Percentiles rank a stretch among this genome's conserved stretches.
phyloP scores from a whole-genome alignment of 2,329 filamentous ascomycete species.

The Penicillium sclerotigenum region DNA sequence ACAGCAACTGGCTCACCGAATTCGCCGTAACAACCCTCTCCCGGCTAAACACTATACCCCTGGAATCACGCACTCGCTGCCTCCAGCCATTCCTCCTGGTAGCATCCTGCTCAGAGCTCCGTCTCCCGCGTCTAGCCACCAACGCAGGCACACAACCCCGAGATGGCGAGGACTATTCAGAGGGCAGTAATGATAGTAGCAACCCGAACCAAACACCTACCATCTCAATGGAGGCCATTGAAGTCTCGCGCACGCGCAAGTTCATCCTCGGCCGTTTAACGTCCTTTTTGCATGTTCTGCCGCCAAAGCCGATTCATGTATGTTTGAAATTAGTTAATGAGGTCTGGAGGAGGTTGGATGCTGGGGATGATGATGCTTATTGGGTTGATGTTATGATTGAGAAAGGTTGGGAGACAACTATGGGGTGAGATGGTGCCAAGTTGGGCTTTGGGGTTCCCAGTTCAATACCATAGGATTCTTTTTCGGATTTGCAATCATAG shows the following conservation, averaged over 20 bases:
- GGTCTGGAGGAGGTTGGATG: constrained; percentile 53
- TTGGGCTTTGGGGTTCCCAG: not conserved
- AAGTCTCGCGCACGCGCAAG: constrained; percentile 48
- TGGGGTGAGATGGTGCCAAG: constrained; percentile 33
- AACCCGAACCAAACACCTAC: constrained; percentile 28
- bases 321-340: constrained; percentile 52
- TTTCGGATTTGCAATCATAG: not conserved
- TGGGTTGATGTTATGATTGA: constrained; percentile 59
- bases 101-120: constrained; percentile 51
- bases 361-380: constrained; percentile 46
- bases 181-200: constrained; percentile 16
- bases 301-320: constrained; percentile 51
- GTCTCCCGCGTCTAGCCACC: constrained; percentile 39
- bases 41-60: constrained; percentile 49
- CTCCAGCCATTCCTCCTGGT: constrained; percentile 55
- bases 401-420: constrained; percentile 56
- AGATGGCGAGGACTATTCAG: not conserved
- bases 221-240: constrained; percentile 42
- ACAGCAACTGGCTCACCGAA: constrained; percentile 47
- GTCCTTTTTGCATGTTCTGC: constrained; percentile 46
- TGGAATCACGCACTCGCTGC: constrained; percentile 53
- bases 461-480: not conserved
- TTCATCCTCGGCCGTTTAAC: constrained; percentile 51
- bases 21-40: constrained; percentile 52
- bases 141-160: not conserved